A percentile compares a stretch with the other conserved stretches of the same genome.
Conservation (phyloP, 2,329 filamentous ascomycete species). For the Exophiala spinifera region DNA sequence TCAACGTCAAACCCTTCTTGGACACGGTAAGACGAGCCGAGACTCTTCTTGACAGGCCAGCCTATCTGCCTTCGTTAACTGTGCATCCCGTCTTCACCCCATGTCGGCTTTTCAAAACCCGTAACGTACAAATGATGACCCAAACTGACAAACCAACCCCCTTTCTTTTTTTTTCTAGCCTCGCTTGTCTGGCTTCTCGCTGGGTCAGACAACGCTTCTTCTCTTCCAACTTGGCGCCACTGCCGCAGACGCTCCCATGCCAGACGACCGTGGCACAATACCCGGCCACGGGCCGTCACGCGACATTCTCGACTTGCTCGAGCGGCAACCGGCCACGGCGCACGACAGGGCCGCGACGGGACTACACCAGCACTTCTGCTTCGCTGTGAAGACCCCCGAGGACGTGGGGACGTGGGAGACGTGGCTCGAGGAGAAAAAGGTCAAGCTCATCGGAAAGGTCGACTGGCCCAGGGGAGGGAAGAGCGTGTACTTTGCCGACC, state of each 20-base stretch:
- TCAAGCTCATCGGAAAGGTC: slow-evolving; percentile 29
- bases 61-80: no score
- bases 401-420: slow-evolving; percentile 31
- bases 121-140: no score
- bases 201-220: slow-evolving; percentile 34
- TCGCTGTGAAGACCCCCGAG: slow-evolving; percentile 28
- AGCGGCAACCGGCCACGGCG: neutral
- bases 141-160: no score
- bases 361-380: slow-evolving; percentile 33
- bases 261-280: slow-evolving; percentile 17
- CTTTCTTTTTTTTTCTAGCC: no score
- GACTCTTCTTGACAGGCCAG: no score
- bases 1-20: slow-evolving; percentile 28
- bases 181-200: slow-evolving; percentile 29
- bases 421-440: slow-evolving; percentile 28
- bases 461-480: slow-evolving; percentile 32
- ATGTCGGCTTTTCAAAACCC: neutral
- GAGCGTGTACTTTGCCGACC: slow-evolving; percentile 35
- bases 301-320: slow-evolving; percentile 16
- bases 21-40: slow-evolving; percentile 19
- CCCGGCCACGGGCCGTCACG: slow-evolving; percentile 22
- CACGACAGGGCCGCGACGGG: neutral
- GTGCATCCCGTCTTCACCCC: neutral
- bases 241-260: slow-evolving; percentile 9
- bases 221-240: slow-evolving; percentile 28